Conservation (phyloP, 306 rosid species). For the Spatholobus suberectus region DNA sequence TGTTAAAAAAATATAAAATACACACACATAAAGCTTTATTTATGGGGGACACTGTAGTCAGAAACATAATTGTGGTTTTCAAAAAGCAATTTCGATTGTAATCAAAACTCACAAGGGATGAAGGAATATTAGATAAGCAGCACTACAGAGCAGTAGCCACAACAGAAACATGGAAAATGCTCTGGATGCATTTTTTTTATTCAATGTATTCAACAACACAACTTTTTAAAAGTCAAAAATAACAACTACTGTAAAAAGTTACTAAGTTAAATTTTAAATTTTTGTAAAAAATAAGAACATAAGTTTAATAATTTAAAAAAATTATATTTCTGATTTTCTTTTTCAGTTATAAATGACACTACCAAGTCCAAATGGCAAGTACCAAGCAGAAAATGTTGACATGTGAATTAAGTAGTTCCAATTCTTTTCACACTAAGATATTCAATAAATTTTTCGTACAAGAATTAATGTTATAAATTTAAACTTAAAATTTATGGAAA, state of each 20-base stretch:
- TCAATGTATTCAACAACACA: not conserved
- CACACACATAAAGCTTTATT: not conserved
- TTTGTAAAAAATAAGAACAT: not conserved
- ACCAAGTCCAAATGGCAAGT: not conserved
- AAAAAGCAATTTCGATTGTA: constrained; percentile 15
- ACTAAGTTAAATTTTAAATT: not conserved
- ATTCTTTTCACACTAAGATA: constrained; percentile 12
- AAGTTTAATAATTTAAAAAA: not conserved
- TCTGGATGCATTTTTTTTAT: constrained; percentile 1
- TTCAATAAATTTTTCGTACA: not conserved
- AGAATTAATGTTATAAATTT: not conserved
- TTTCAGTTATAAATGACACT: not conserved
- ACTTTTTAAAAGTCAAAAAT: constrained; percentile 26
- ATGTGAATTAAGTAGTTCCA: not conserved
- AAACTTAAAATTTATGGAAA: not conserved
- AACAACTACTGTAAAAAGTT: not conserved
- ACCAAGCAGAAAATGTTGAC: constrained; percentile 42
- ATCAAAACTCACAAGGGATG: constrained; percentile 14
- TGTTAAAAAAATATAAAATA: not conserved
- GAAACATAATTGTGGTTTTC: constrained; percentile 35
- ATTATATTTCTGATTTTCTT: constrained; percentile 18
- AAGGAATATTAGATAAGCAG: constrained; percentile 6
- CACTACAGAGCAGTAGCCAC: not conserved
- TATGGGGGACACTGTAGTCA: constrained; percentile 42
- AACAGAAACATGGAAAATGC: constrained; percentile 13